Percentiles rank a stretch among this genome's conserved stretches.
phyloP scores from a whole-genome alignment of 176 grass and related monocot species.

The Lolium multiflorum region DNA sequence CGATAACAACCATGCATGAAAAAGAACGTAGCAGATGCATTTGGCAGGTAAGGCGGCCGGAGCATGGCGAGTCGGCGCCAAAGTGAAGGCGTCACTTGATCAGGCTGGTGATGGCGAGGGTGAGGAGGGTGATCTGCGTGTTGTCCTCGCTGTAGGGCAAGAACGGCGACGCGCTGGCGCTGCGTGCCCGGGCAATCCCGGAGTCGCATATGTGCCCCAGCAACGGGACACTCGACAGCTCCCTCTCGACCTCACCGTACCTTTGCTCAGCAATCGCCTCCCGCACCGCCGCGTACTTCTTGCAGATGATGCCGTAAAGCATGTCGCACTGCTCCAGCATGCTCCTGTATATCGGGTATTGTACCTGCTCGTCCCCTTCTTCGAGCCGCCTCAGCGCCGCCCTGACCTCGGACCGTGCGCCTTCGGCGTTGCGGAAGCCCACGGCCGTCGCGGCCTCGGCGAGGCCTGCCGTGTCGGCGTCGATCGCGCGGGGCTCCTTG shows the following conservation, averaged over 20 bases:
- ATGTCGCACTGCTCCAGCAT: background rate
- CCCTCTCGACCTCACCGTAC: background rate
- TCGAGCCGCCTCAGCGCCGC: too few relatives aligned
- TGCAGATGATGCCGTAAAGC: background rate
- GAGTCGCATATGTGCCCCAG: background rate
- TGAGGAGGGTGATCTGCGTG: background rate
- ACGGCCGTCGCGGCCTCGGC: background rate
- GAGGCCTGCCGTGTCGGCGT: background rate
- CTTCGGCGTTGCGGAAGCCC: background rate
- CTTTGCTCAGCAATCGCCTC: background rate
- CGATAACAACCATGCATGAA: too few relatives aligned
- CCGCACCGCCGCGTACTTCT: background rate
- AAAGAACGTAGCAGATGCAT: too few relatives aligned
- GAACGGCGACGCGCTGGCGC: background rate
- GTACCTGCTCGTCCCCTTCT: background rate
- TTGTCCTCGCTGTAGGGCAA: background rate
- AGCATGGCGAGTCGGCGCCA: background rate
- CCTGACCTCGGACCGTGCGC: background rate
- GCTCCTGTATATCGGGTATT: background rate
- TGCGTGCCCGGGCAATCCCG: background rate
- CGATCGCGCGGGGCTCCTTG: background rate
- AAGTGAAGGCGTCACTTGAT: background rate
- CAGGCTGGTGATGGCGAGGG: slow-evolving; percentile 1
- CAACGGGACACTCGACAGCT: background rate
- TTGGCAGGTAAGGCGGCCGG: too few relatives aligned